Evolutionary conservation across 257 asterid species (phyloP).

Genomic region (Asclepias syriaca): DNA sequence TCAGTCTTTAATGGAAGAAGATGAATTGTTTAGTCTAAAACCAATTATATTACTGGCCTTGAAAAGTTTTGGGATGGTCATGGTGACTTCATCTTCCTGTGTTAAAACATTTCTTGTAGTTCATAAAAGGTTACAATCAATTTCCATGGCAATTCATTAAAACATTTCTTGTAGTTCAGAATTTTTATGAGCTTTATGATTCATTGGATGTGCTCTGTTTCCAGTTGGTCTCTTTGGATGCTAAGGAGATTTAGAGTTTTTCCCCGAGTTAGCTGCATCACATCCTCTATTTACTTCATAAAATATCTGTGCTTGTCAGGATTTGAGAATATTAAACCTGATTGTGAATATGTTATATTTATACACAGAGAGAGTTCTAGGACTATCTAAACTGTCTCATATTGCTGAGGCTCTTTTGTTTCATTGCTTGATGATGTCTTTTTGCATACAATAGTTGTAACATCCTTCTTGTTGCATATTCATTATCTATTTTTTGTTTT

Average conservation of each 20-base stretch:
- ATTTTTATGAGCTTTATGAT: neutral
- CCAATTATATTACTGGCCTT: neutral
- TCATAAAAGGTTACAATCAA: neutral
- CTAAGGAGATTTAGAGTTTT: neutral
- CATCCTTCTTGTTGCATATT: neutral
- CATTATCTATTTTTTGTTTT: neutral
- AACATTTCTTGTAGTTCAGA: neutral
- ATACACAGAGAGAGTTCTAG: neutral
- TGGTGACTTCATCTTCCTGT: neutral
- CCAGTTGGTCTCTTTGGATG: neutral
- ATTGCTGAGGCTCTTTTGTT: neutral
- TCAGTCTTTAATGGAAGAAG: neutral
- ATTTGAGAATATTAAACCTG: neutral
- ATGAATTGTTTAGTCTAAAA: neutral
- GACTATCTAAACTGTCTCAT: neutral
- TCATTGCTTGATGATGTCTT: neutral
- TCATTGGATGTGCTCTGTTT: neutral
- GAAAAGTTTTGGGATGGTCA: neutral
- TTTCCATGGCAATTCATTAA: neutral
- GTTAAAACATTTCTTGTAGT: neutral
- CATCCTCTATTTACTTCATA: neutral
- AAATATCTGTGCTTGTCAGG: too few species aligned
- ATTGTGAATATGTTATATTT: neutral
- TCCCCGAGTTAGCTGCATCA: neutral
- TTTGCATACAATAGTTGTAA: neutral